Conservation (phyloP, 306 rosid genomes). For the Glycine soja region DNA sequence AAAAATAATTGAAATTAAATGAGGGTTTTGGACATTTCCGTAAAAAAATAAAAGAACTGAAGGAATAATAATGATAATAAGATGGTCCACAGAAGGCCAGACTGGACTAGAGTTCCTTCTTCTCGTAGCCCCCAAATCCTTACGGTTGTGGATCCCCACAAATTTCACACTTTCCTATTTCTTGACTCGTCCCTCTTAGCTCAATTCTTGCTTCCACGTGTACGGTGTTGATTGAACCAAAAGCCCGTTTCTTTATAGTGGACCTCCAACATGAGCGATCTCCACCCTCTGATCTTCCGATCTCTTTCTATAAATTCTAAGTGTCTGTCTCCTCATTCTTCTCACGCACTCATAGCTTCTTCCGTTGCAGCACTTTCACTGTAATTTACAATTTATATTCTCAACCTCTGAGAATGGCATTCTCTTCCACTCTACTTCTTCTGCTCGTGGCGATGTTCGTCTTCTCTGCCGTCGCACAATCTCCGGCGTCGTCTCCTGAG, state of each 20-base stretch:
- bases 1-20: not conserved
- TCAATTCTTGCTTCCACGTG: not conserved
- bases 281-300: constrained; percentile 36
- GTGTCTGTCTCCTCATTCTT: not conserved
- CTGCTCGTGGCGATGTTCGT: constrained; percentile 26
- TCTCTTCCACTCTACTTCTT: not conserved
- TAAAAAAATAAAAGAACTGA: not conserved
- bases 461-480: constrained; percentile 41
- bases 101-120: not conserved
- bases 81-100: not conserved
- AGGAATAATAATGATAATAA: not conserved
- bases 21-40: not conserved
- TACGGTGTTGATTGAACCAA: not conserved
- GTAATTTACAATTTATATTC: not conserved
- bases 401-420: constrained; percentile 37
- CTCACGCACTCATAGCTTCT: not conserved
- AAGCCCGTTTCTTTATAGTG: not conserved
- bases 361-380: not conserved
- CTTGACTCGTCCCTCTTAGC: not conserved
- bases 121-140: not conserved
- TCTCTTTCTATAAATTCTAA: constrained; percentile 35
- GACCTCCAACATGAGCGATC: not conserved
- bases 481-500: constrained; percentile 46
- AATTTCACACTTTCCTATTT: constrained; percentile 30
- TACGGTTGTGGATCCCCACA: constrained; percentile 41